Evolutionary conservation across 2,329 filamentous ascomycete species (phyloP).

Genomic region (Clarireedia sp.): DNA sequence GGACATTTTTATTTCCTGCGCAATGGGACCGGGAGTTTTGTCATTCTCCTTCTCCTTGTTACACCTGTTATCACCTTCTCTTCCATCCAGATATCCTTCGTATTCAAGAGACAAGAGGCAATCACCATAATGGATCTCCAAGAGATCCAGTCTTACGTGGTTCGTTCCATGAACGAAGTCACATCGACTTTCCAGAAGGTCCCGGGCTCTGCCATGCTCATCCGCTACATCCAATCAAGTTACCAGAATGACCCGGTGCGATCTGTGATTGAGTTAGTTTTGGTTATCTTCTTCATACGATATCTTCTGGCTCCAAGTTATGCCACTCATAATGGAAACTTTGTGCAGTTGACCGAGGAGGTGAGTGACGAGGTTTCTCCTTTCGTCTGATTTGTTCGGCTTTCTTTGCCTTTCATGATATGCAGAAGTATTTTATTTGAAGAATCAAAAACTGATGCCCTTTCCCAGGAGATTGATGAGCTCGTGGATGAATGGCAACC

Average conservation of each 20-base stretch:
- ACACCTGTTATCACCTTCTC: neutral
- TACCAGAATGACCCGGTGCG: slow-evolving; percentile 96
- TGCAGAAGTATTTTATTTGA: too few relatives aligned
- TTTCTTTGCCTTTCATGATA: too few relatives aligned
- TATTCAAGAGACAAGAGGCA: neutral
- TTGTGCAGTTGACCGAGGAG: slow-evolving; percentile 82
- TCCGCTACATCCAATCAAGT: slow-evolving; percentile 92
- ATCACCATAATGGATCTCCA: slow-evolving; percentile 50
- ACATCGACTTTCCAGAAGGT: slow-evolving; percentile 74
- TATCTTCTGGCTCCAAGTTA: slow-evolving; percentile 91
- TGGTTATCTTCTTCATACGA: slow-evolving; percentile 91
- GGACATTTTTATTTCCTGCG: neutral
- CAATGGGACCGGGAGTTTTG: neutral
- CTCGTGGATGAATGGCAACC: slow-evolving; percentile 94
- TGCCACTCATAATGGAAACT: slow-evolving; percentile 81
- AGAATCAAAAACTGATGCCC: neutral
- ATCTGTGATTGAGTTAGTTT: slow-evolving; percentile 83
- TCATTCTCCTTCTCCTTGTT: neutral
- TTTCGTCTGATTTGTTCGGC: too few relatives aligned
- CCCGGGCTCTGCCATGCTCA: slow-evolving; percentile 86
- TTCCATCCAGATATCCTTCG: neutral
- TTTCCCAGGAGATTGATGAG: slow-evolving; percentile 76
- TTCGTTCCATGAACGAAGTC: slow-evolving; percentile 44
- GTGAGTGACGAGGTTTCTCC: slow-evolving; percentile 28
- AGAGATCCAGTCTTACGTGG: slow-evolving; percentile 48